phyloP scores from a whole-genome alignment of 73 alveolate species.

The Urostyla sp. region DNA sequence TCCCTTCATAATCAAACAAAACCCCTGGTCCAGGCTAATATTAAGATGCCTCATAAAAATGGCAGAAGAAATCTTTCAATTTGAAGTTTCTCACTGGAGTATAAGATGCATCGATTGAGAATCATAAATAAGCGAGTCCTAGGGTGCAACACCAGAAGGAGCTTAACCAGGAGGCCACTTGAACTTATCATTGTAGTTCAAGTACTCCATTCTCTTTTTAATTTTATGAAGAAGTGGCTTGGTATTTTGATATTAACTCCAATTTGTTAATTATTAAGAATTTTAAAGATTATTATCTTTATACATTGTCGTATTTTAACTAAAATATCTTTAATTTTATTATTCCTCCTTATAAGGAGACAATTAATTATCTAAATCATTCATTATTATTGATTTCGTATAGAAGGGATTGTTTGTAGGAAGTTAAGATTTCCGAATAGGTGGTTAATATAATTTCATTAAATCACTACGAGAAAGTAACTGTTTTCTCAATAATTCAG shows the following conservation, averaged over 20 bases:
- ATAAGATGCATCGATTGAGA: no score
- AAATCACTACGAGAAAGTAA: constrained; percentile 39
- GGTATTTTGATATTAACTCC: constrained; percentile 40
- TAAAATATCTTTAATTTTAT: no score
- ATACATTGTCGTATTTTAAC: not conserved
- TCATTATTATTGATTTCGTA: constrained; percentile 49
- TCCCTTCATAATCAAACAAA: constrained; percentile 14
- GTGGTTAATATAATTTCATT: constrained; percentile 46
- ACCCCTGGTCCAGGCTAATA: constrained; percentile 51
- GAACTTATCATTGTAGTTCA: constrained; percentile 37
- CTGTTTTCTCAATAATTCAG: constrained; percentile 44
- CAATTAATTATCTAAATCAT: not conserved
- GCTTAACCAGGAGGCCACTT: no score
- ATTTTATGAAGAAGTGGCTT: not conserved
- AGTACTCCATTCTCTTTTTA: constrained; percentile 50
- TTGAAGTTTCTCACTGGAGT: constrained; percentile 56
- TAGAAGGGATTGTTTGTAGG: constrained; percentile 60
- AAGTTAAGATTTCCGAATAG: constrained; percentile 39
- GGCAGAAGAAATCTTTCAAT: constrained; percentile 53
- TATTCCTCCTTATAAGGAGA: no score
- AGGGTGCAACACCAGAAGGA: no score
- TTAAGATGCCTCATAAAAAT: constrained; percentile 26
- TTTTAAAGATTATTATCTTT: not conserved
- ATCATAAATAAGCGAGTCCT: no score
- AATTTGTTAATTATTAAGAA: not conserved